Percentiles rank a stretch among this genome's conserved stretches.
Evolutionary conservation across 164 flowering plant genomes (phyloP).

Genomic region (Pachysandra terminalis): DNA sequence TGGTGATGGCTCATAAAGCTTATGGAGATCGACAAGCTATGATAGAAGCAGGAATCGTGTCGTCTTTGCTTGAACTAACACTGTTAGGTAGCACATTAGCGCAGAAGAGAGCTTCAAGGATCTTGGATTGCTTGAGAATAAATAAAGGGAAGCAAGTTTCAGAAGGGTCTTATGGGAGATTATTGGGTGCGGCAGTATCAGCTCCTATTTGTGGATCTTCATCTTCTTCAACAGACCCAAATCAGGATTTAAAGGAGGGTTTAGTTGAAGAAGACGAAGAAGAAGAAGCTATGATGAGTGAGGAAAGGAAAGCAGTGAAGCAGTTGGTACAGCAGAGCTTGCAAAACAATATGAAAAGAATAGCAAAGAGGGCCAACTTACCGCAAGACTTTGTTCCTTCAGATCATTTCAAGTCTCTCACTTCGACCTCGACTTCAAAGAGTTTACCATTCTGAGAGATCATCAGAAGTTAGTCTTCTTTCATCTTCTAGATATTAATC

Average conservation of each 20-base stretch:
- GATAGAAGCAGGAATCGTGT: slow-evolving; percentile 72
- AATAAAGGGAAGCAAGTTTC: slow-evolving; percentile 85
- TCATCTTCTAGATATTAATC: neutral
- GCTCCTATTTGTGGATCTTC: slow-evolving; percentile 72
- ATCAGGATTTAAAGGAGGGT: slow-evolving; percentile 22
- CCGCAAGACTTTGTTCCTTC: slow-evolving; percentile 87
- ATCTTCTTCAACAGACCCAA: slow-evolving; percentile 27
- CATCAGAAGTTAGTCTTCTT: slow-evolving; percentile 11
- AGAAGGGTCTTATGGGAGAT: slow-evolving; percentile 28
- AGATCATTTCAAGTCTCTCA: slow-evolving; percentile 73
- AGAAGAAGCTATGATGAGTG: slow-evolving; percentile 71
- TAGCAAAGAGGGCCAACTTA: slow-evolving; percentile 85
- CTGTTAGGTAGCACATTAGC: too few species aligned
- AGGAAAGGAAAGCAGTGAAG: slow-evolving; percentile 85
- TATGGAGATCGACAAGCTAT: slow-evolving; percentile 77
- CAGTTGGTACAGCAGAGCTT: slow-evolving; percentile 90
- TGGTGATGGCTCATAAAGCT: slow-evolving; percentile 94
- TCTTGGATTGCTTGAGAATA: too few species aligned
- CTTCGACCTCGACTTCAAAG: slow-evolving; percentile 94
- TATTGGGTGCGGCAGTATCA: slow-evolving; percentile 43
- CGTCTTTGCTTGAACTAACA: slow-evolving; percentile 76
- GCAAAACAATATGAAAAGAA: slow-evolving; percentile 88
- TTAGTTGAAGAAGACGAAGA: slow-evolving; percentile 37
- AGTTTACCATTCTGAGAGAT: slow-evolving; percentile 76
- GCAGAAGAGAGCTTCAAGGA: too few species aligned